Evolutionary conservation across 345 rosid genomes (phyloP), one percentile per base, ranked within the genome.

Genomic region (Brassica incana): DNA sequence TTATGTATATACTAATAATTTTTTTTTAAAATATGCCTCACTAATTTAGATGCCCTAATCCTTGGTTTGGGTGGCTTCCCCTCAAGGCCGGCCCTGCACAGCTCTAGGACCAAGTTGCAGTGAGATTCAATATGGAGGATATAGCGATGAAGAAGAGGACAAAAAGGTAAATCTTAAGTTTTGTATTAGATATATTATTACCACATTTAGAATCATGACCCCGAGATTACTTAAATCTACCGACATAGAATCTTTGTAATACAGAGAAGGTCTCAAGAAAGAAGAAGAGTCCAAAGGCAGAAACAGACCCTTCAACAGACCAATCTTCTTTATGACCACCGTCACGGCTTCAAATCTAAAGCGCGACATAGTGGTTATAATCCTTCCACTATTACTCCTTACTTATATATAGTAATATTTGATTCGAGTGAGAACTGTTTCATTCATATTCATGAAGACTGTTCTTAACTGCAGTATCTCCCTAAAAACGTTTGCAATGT

Each of bases 301-400:
- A 67, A 2, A 67, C 20, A 76, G 79, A 67, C 12, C 5, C 11
- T 66, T 33, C 65, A 65, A 18, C 12, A 35, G 72, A 54, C 40
- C 8, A 8, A n/a, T 76, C 67, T 36, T 59, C 6, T 76, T 67
- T 67, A 32, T 25, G 12, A 4, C 2, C 5, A 10, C 58, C 4
- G 78, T 75, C 58, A 75, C 78, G 0, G 58, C 59, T 35, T 56
- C 78, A 1, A 75, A 56, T 12, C 67, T 75, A 67, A 54, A 0
- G 18, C 72, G 78, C 0, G 79, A 67, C 5, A 38, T 35, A 36
- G 3, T 58, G 73, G 79, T 76, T 56, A 76, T 29, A 25, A 58
- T 76, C 68, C 59, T 67, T 58, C 40, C 79, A 36, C 3, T 54
- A 10, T 12, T 50, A 32, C 50, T 74, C 20, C 5, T 30, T 4